Conservation (phyloP, 345 rosid species). For the Microthlaspi erraticum region DNA sequence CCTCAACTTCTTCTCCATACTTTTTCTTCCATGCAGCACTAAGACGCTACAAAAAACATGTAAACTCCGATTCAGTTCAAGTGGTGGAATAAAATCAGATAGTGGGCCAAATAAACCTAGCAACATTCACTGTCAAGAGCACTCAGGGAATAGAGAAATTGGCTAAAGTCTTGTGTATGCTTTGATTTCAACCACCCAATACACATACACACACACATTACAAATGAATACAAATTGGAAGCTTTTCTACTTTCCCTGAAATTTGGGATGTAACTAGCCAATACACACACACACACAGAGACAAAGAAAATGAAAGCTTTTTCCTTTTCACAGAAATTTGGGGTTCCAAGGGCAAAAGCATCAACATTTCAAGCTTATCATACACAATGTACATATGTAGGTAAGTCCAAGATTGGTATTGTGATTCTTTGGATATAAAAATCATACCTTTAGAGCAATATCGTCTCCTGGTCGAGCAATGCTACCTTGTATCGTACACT, state of each 20-base stretch:
- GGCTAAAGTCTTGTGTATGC: neutral
- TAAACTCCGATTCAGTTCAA: neutral
- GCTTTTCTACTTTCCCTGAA: too few relatives aligned
- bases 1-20: conserved; percentile 71
- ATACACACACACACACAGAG: neutral
- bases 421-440: neutral
- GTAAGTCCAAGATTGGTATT: neutral
- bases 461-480: conserved; percentile 67
- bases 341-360: neutral
- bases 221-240: neutral
- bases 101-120: neutral
- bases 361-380: neutral
- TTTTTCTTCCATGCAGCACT: conserved; percentile 73
- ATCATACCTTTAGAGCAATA: conserved; percentile 54
- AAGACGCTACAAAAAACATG: conserved; percentile 56
- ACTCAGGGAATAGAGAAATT: neutral
- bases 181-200: conserved; percentile 18
- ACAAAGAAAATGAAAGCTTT: neutral
- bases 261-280: too few relatives aligned
- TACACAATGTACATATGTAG: conserved; percentile 6
- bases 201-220: conserved; percentile 1
- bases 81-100: conserved; percentile 9
- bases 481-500: conserved; percentile 86
- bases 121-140: neutral
- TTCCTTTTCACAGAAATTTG: neutral